Base-by-base conservation (phyloP, 2,329 filamentous ascomycete genomes). In the Xylaria hypoxylon region DNA sequence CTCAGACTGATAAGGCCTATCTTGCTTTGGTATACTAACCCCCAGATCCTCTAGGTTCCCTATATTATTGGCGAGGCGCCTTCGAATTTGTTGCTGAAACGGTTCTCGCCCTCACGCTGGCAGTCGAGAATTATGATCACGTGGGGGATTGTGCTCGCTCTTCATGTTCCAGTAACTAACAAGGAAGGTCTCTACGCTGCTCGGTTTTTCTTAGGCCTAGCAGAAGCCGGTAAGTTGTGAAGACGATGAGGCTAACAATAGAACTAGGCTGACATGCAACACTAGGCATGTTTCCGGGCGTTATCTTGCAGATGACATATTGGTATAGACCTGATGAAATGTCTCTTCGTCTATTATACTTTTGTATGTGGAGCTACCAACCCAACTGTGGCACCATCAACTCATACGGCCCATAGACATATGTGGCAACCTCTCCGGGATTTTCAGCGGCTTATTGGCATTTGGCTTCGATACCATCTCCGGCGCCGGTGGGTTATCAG, bases 241-340 rank as follows among this genome's bases (percentile, higher is more conserved):
- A 4, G 45, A 38, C 22, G 3, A 7, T 19, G 15, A 17, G 19
- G 22, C 35, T 38, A 15, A 8, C 13, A 11, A 35, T 2, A 15
- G 4, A 15, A 72, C 77, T 28, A 35, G 28, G 42, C 56, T 67
- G 13, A 67, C 44, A 68, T 40, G 7, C 0, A 24, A 31, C 13
- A 11, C 11, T 59, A 78, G 72, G 75, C 78, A 45, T 80, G 73
- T 82, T 80, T 59, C 80, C 81, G 1, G 80, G 80, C 0, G 76
- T 83, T 10, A 76, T 82, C 17, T 61, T 83, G 5, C 81, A 83
- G 64, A 77, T 83, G 74, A 80, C 78, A 1, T 83, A 83, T 64
- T 84, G 82, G 81, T 84, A 84, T 64, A 75, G 82, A 4, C 80
- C 81, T 0, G 82, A 84, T 59, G 82, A 84, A 64, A 80, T 84